Base-by-base conservation (phyloP, 768 basidiomycete genomes). In the Pulveroboletus ravenelii region DNA sequence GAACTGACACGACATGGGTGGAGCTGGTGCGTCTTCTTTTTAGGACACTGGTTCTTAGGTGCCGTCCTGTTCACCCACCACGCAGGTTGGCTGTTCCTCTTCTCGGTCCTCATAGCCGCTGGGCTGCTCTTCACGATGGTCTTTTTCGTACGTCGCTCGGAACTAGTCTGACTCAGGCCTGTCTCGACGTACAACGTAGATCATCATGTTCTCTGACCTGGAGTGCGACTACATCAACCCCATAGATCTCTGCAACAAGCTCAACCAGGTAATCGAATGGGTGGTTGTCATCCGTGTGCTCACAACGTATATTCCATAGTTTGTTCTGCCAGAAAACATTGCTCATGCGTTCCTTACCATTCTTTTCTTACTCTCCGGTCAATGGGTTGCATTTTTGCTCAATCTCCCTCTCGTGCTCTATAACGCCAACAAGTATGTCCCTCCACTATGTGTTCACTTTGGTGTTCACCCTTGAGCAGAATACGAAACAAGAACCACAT, bases 201-300 rank as follows among this genome's bases (percentile, higher is more conserved):
- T 99, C 64, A 98, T 99, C 77, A 98, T 97, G 95, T 98, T 98
- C 78, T 96, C 93, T 39, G 96, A 98, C 75, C 76, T 98, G 66
- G 95, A 97, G 74, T 96, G 93, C 78, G 93, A 96, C 79, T 98
- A 97, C 75, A 95, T 98, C 78, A 99, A 99, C 73, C 96, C 96
- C 46, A 99, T 99, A 82, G 96, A 99, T 72, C 85, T 98, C 35
- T 98, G 96, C 74, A 98, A 98, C 74, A 97, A 96, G 77, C 85
- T 98, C 62, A 98, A 98, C 68, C 90, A 93, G 72, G 95, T 95
- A 57, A 41, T 78, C 71, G 5, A 10, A 37, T 25, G 14, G 36
- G 23, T 12, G 29, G 39, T 20, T 50, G 5, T 43, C 18, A 20
- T 27, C 13, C 41, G 14, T 29, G 10, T 29, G 37, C 50, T 52